Evolutionary conservation across 2,329 filamentous ascomycete species (phyloP), one percentile per base, ranked within the genome.

Genomic region (Camptophora hylomeconis): DNA sequence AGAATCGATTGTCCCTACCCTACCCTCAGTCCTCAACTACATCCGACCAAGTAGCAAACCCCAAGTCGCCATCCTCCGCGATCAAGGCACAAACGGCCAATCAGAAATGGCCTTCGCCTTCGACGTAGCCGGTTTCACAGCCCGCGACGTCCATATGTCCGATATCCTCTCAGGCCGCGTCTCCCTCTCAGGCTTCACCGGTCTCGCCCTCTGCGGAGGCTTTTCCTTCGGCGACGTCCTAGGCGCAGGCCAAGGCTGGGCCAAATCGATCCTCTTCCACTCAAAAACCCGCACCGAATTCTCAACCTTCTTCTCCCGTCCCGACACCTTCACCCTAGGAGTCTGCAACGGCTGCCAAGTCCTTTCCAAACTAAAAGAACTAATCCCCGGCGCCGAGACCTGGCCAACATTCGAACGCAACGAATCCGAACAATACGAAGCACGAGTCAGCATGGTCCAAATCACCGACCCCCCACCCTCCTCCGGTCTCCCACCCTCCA

Each of bases 61-160:
- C 2, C 73, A 75, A 17, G 86, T 98, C 14, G 89, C 89, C 23
- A 92, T 98, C 44, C 72, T 98, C 13, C 72, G 89, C 49, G 89
- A 95, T 55, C 84, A 94, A 54, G 89, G 89, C 52, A 82, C 93
- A 42, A 95, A 98, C 58, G 82, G 86, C 22, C 74, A 94, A 46
- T 76, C 83, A n/a, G 89, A 98, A 55, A 92, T 98, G 82, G 89
- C 89, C 1, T 95, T 92, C 49, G 84, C 86, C 26, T 95, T 95
- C 67, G 75, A 79, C 41, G 75, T 75, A 19, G 87, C 89, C 23
- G 87, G 87, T 20, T 95, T 95, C 60, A 77, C 84, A 27, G 74
- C 86, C 9, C 72, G 95, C 25, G 87, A 98, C 49, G 78, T 95
- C 2, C 87, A 94, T 65, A 95, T 98, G 89, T 89, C 80, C 3